phyloP scores from a whole-genome alignment of 495 filamentous ascomycete genomes.

The Aspergillus affinis region DNA sequence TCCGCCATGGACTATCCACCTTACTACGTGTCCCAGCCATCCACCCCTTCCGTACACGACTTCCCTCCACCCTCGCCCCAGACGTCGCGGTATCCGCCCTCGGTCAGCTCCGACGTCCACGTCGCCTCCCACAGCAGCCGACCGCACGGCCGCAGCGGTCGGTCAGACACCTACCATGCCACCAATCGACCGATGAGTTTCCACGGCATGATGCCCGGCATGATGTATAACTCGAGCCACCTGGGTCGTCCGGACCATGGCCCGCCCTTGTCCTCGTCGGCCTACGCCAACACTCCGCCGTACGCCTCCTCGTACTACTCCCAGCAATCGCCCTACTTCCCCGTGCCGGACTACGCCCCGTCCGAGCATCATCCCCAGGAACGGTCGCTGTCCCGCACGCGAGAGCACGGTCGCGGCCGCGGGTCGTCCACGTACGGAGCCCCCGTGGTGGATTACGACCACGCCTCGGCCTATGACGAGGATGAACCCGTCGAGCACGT shows the following conservation, averaged over 20 bases:
- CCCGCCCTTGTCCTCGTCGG: conserved; percentile 38
- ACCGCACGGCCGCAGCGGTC: conserved; percentile 25
- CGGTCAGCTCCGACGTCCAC: conserved; percentile 29
- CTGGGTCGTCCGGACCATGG: conserved; percentile 36
- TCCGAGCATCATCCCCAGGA: conserved; percentile 30
- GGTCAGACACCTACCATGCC: conserved; percentile 37
- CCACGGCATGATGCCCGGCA: conserved; percentile 39
- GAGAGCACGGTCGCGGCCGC: conserved; percentile 32
- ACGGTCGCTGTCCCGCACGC: conserved; percentile 34
- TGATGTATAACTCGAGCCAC: conserved; percentile 35
- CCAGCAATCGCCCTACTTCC: conserved; percentile 21
- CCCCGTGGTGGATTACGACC: conserved; percentile 30
- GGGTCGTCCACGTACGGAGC: conserved; percentile 36
- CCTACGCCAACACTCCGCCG: conserved; percentile 30
- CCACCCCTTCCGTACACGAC: conserved; percentile 31
- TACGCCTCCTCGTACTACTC: conserved; percentile 34
- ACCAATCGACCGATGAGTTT: conserved; percentile 44
- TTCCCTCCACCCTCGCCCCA: conserved; percentile 34
- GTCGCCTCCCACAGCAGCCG: conserved; percentile 27
- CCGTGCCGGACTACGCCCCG: conserved; percentile 14
- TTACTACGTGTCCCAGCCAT: conserved; percentile 25
- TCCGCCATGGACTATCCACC: conserved; percentile 26
- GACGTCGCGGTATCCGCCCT: conserved; percentile 24
- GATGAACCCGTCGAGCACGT: conserved; percentile 26
- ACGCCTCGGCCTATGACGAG: conserved; percentile 31